phyloP scores from a whole-genome alignment of 805 yeast species.

The Starmerella floris region DNA sequence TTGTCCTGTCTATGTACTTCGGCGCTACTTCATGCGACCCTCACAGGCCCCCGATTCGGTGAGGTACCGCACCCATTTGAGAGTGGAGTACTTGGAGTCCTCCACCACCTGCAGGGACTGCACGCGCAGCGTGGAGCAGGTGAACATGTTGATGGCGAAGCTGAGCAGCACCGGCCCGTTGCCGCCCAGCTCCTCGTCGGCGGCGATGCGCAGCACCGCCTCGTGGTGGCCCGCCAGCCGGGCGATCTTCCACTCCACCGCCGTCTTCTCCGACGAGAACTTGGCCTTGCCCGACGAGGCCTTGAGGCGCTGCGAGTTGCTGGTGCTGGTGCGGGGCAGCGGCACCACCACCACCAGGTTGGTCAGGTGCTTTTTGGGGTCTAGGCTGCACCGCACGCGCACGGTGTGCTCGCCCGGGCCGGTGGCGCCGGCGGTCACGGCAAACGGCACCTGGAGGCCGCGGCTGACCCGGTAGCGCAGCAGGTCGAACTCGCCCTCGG shows the following conservation, averaged over 20 bases:
- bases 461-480: conserved; percentile 56
- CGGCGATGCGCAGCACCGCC: conserved; percentile 50
- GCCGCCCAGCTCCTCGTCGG: background rate
- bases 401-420: conserved; percentile 31
- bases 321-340: conserved; percentile 20
- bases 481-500: conserved; percentile 76
- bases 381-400: conserved; percentile 11
- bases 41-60: conserved; percentile 73
- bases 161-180: conserved; percentile 47
- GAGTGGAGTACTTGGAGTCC: conserved; percentile 48
- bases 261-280: conserved; percentile 50
- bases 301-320: conserved; percentile 18
- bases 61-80: conserved; percentile 78
- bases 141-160: conserved; percentile 60
- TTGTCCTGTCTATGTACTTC: too few species aligned
- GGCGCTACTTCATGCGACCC: conserved; percentile 42
- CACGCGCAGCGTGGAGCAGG: conserved; percentile 64
- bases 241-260: conserved; percentile 55
- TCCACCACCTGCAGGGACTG: conserved; percentile 55
- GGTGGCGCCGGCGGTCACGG: conserved; percentile 36
- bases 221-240: conserved; percentile 58
- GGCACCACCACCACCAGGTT: conserved; percentile 61
- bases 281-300: conserved; percentile 52
- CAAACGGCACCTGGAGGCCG: conserved; percentile 53
- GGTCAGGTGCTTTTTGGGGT: conserved; percentile 8